Base-by-base conservation (phyloP, 2,329 filamentous ascomycete genomes). In the Colletotrichum tamarilloi region DNA sequence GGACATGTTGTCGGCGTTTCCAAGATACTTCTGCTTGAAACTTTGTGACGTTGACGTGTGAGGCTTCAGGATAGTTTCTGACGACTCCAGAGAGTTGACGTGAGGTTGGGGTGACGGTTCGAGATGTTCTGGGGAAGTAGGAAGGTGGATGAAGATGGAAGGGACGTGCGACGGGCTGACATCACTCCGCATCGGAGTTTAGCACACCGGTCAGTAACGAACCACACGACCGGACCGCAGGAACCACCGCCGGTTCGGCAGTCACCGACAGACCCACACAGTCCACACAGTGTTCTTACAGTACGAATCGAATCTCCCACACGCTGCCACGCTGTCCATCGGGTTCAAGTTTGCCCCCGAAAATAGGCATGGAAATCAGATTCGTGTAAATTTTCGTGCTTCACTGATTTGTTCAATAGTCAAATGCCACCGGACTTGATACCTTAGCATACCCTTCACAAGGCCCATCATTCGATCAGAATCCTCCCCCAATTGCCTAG, bases 161-260 rank as follows among this genome's bases (percentile, higher is more conserved):
- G 62, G 72, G 68, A 58, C 67, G 67, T 72, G 67, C 68, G 57
- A 71, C 46, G 46, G 62, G n/a, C 72, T 76, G 74, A 76, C 75
- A 76, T 76, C 75, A 76, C 74, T 72, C 75, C 73, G 72, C 73
- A 73, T 62, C 58, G 59, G 70, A 58, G n/a, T 69, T 42, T 38
- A n/a, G 30, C 12, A 14, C 28, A 24, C 49, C 65, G 66, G 59
- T 64, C 66, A 64, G 70, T 46, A 42, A 60, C 70, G 70, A 73
- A 73, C 57, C 66, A 73, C 28, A 49, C 30, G 22, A 65, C 49
- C 46, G 49, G 14, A 52, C 57, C 35, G 22, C 52, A 71, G 32
- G 62, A 26, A 46, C 68, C 30, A 46, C 22, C 4, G 56, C 49
- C 68, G 64, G 46, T 46, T 49, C 49, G 66, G 59, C 22, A 30